Evolutionary conservation across 257 asterid genomes (phyloP), one percentile per base, ranked within the genome.

Genomic region (Nicotiana noctiflora): DNA sequence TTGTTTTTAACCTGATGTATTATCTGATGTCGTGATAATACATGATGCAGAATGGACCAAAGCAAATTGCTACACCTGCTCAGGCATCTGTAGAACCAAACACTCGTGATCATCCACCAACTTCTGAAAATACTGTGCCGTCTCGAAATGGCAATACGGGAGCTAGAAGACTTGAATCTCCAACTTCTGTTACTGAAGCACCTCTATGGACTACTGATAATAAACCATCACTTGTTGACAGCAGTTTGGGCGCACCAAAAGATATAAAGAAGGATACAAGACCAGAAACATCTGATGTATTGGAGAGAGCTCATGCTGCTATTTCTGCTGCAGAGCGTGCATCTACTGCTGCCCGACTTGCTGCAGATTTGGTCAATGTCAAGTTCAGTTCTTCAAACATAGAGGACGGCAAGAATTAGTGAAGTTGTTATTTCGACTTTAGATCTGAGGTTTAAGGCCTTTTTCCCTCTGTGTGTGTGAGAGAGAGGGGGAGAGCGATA

Each of bases 311-410:
- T 79, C 93, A 91, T 7, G 81, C 86, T 84, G 97, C 99, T 59
- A 90, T 95, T 82, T 89, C 91, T 76, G 95, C 98, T 25, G 99
- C 98, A 37, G 94, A 95, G 15, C 98, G 90, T n/a, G 98, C 99
- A 79, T 89, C 99, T 11, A 89, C 96, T 83, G 89, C 97, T 85
- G 99, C 99, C 9, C 97, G 94, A 49, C 91, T 94, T 60, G 99
- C 99, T 62, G 92, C 95, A 78, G 89, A 88, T 84, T 79, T 95
- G 82, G 96, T 89, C 46, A 91, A 93, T 79, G 65, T 79, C 55
- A 86, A 87, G 72, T 82, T 83, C 29, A 78, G 84, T 65, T 51
- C 87, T 2, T 52, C 66, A 75, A 86, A 91, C 81, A 80, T 84
- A 56, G 91, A 66, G 61, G 83, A 86, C 59, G 70, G 72, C 29